Conservation (phyloP, 768 basidiomycete genomes). For the Leccinum uliginosum region DNA sequence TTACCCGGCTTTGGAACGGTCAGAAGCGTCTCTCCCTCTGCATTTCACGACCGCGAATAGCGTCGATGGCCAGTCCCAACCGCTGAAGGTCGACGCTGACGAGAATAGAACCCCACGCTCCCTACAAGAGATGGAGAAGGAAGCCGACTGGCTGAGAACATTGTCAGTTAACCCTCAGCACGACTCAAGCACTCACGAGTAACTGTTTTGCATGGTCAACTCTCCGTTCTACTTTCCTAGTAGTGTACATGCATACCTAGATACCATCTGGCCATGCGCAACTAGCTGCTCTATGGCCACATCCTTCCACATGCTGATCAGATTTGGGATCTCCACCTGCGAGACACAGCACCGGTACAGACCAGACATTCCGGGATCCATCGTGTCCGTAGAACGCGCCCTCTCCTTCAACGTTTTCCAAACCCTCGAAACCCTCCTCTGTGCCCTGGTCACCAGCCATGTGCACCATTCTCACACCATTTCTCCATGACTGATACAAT, state of each 20-base stretch:
- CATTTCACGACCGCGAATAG: constrained; percentile 28
- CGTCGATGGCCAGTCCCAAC: constrained; percentile 26
- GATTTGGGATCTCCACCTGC: constrained; percentile 28
- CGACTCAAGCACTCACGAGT: not conserved
- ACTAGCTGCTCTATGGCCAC: constrained; percentile 35
- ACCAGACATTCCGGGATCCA: constrained; percentile 6
- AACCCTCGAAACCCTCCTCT: constrained; percentile 32
- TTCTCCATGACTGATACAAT: constrained; percentile 42
- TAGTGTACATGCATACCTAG: constrained; percentile 14
- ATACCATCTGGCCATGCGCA: constrained; percentile 33
- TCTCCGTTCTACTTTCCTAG: not conserved
- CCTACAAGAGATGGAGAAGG: constrained; percentile 73
- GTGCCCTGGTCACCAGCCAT: constrained; percentile 29
- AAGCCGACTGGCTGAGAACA: constrained; percentile 62
- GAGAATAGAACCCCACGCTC: constrained; percentile 60
- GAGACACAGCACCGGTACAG: constrained; percentile 36
- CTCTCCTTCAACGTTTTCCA: constrained; percentile 31
- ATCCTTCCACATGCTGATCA: constrained; percentile 32
- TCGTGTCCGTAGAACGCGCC: constrained; percentile 24
- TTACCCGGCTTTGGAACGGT: constrained; percentile 72
- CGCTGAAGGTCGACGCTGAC: constrained; percentile 64
- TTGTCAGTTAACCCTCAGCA: constrained; percentile 40
- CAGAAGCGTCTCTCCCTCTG: constrained; percentile 48
- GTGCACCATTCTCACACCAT: constrained; percentile 42
- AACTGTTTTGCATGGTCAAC: not conserved